A percentile compares a stretch with the other conserved stretches of the same genome.
These are phyloP conservation scores for Fusarium irregulare DNA, from an alignment of 2,329 filamentous ascomycete species.

Conservation along the genomic window DNA sequence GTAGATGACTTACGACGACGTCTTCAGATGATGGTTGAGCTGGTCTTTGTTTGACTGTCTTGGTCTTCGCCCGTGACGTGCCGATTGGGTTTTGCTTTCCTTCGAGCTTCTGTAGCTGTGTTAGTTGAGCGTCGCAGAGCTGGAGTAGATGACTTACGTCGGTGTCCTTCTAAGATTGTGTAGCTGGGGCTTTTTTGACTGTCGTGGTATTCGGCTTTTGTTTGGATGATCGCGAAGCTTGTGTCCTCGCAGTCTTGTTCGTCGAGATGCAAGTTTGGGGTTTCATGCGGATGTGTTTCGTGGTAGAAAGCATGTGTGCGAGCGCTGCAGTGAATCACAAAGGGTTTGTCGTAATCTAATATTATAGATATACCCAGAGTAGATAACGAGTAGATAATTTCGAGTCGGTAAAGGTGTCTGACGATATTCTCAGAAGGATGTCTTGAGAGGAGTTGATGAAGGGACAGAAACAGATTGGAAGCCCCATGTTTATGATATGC, in stretches of 20 bases:
- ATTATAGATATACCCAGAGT: background rate
- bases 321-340: background rate
- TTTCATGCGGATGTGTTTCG: background rate
- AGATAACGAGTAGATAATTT: background rate
- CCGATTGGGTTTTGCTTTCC: too few relatives aligned
- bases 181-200: background rate
- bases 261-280: background rate
- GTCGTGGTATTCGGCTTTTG: background rate
- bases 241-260: background rate
- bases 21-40: too few relatives aligned
- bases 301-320: background rate
- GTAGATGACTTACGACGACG: too few relatives aligned
- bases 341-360: background rate
- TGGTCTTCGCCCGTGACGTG: too few relatives aligned
- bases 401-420: background rate
- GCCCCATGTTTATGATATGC: fast-evolving
- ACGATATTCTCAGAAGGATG: background rate
- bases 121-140: background rate
- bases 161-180: background rate
- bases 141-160: background rate
- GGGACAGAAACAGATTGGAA: background rate
- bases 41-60: too few relatives aligned
- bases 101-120: background rate
- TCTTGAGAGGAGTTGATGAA: background rate
- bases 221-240: too few relatives aligned